These are phyloP conservation scores for Trichoderma koningii DNA, from an alignment of 2,329 filamentous ascomycete genomes.

Conservation along the genomic window DNA sequence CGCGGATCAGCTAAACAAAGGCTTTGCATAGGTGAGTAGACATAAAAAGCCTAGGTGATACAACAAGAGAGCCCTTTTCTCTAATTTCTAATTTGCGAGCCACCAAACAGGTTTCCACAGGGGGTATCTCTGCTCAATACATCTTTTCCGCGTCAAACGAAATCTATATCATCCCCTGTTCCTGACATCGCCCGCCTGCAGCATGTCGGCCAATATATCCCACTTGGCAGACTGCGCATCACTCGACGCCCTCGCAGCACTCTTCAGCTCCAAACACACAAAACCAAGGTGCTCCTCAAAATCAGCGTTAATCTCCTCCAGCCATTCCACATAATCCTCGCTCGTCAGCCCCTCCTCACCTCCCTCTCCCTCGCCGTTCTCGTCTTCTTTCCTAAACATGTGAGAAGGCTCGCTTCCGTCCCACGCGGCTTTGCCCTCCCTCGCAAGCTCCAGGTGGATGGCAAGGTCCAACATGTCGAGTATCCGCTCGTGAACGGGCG, in stretches of 20 bases:
- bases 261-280: constrained; percentile 70
- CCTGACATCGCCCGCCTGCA: constrained; percentile 55
- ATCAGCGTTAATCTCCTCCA: constrained; percentile 61
- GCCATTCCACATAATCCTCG: constrained; percentile 51
- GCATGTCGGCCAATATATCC: constrained; percentile 79
- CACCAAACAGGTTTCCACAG: background rate
- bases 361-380: constrained; percentile 39
- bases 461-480: constrained; percentile 76
- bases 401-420: constrained; percentile 15
- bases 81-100: background rate
- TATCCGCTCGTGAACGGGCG: constrained; percentile 70
- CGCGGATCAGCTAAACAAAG: constrained; percentile 58
- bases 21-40: background rate
- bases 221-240: constrained; percentile 63
- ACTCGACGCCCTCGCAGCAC: constrained; percentile 72
- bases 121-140: constrained; percentile 37
- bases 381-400: constrained; percentile 38
- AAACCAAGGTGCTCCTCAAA: constrained; percentile 70
- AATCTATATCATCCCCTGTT: constrained; percentile 29
- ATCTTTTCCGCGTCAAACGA: constrained; percentile 23
- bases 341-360: constrained; percentile 40
- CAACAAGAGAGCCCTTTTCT: background rate
- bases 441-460: constrained; percentile 66
- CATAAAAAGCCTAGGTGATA: background rate
- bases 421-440: constrained; percentile 39